Evolutionary conservation across 2,329 filamentous ascomycete genomes (phyloP), one percentile per base, ranked within the genome.

Genomic region (Pseudocercospora musae): DNA sequence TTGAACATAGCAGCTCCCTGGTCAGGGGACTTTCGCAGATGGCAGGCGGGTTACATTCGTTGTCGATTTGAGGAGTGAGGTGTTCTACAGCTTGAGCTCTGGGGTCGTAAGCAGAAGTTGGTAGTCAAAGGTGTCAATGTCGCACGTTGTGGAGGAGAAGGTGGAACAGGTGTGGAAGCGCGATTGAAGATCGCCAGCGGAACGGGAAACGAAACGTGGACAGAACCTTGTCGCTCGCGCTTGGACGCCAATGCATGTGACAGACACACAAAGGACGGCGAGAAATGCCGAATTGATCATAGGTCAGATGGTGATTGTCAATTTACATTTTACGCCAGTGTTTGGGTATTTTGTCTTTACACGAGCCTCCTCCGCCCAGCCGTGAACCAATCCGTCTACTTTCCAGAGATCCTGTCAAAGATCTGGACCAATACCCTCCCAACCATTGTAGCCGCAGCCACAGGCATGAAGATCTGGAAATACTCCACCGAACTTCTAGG

Each of bases 401-500:
- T 63, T 5, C 57, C 57, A 40, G 62, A 60, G 1, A 68, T 60
- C 53, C 70, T 62, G 58, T 73, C 70, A 18, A 72, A 56, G n/a
- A 76, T 56, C 60, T 72, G 73, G 46, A 74, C 70, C 27, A 70
- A 29, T 10, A 75, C 68, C 48, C 72, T 72, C 4, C 71, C 71
- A 7, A 80, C 66, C 63, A 80, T 64, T 5, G 63, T 71, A 15
- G 77, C 68, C 2, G 75, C 75, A 8, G 72, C 69, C 0, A 75
- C 62, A 0, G 79, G 79, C 23, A 77, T 67, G 57, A 80, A 79
- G 8, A 82, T 78, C 62, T 78, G 77, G 59, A 81, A 48, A 57
- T 78, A 77, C 69, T 82, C 80, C 1, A 75, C 63, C 33, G 73
- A 72, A 50, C 67, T 74, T 27, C 67, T 70, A 7, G 79, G 75